A percentile compares a stretch with the other conserved stretches of the same genome.
Conservation (phyloP, 371 early-diverging fungal genomes). For the Mortierella sp. region DNA sequence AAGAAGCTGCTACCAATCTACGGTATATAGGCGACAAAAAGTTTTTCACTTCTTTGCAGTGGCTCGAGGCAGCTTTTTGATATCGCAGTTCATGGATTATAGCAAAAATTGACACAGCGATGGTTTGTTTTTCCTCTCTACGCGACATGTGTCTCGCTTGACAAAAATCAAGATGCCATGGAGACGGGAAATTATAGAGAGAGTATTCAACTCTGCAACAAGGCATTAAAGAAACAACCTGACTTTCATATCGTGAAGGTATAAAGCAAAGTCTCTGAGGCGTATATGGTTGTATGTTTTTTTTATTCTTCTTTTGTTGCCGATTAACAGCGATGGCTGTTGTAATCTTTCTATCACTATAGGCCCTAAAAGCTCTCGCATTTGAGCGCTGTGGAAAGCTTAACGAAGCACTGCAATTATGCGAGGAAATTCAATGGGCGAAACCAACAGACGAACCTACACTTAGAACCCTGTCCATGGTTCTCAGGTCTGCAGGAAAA, state of each 20-base stretch:
- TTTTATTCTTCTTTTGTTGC: too few species aligned
- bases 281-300: not conserved
- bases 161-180: conserved; percentile 71
- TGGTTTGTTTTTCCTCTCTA: not conserved
- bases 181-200: conserved; percentile 79
- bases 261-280: conserved; percentile 2
- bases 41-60: not conserved
- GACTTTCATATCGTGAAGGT: conserved; percentile 77
- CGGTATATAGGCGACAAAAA: conserved; percentile 20
- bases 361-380: conserved; percentile 89
- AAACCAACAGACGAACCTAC: conserved; percentile 81
- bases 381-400: conserved; percentile 75
- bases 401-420: conserved; percentile 80
- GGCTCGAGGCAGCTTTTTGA: not conserved
- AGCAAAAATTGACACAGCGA: not conserved
- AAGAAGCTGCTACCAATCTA: conserved; percentile 54
- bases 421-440: conserved; percentile 74
- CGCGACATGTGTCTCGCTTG: not conserved
- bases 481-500: conserved; percentile 72
- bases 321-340: not conserved
- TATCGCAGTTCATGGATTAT: not conserved
- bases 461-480: conserved; percentile 80
- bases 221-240: conserved; percentile 79
- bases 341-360: conserved; percentile 3
- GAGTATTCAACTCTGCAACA: conserved; percentile 75